Evolutionary conservation across 352 stramenopile genomes (phyloP), one percentile per base, ranked within the genome.

Genomic region (Vaucheria bursata): DNA sequence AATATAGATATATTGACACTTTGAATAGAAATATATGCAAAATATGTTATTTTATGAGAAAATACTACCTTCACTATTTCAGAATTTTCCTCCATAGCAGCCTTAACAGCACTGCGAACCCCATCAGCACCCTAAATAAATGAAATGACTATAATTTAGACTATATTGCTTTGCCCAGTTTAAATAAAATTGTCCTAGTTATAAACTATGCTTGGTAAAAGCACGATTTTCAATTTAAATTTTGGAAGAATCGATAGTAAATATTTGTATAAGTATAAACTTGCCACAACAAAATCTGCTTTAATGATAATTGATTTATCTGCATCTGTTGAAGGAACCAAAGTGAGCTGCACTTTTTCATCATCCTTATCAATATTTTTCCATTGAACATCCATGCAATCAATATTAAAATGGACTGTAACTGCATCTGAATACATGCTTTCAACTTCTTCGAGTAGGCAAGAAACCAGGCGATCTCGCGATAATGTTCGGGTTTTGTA

Each of bases 81-180:
- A n/a, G 29, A 29, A 12, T 82, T 40, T 4, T 29, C 69, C 65
- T 85, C 78, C 37, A 86, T 25, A 31, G n/a, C 59, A 38, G 76
- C 67, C 12, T 80, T 35, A 8, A 86, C 38, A 5, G 68, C 69
- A 29, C 70, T 81, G n/a, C 67, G 45, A 33, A 85, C 77, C 35
- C 88, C 88, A 79, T 92, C 88, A 5, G 87, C 85, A 29, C 82
- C 88, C 38, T 68, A 34, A 31, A n/a, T n/a, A n/a, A n/a, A n/a
- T n/a, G n/a, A n/a, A n/a, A n/a, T n/a, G n/a, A n/a, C n/a, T n/a
- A n/a, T n/a, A n/a, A n/a, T n/a, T n/a, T n/a, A n/a, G n/a, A n/a
- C n/a, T n/a, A n/a, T n/a, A n/a, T n/a, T n/a, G n/a, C n/a, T n/a
- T n/a, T n/a, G n/a, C n/a, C n/a, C n/a, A n/a, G n/a, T n/a, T n/a